A percentile compares a stretch with the other conserved stretches of the same genome.
These are phyloP conservation scores for Priceomyces castillae DNA, from an alignment of 805 yeast genomes.

Conservation along the genomic window DNA sequence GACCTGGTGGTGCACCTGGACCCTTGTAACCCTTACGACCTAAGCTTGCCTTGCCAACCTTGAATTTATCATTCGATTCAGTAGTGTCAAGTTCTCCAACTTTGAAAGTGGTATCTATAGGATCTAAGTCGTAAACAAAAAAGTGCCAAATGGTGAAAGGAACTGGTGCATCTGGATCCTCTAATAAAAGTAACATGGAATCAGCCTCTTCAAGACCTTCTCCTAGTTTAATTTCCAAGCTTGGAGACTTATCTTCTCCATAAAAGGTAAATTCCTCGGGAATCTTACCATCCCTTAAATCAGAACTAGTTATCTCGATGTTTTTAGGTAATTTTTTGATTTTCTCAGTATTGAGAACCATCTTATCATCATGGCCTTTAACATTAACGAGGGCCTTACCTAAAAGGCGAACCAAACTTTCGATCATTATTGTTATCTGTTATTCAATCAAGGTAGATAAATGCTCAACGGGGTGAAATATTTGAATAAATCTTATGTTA, in stretches of 20 bases:
- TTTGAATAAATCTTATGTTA: no score
- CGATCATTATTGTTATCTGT: no score
- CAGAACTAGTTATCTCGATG: conserved; percentile 9
- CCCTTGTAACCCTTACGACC: conserved; percentile 11
- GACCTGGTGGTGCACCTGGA: conserved; percentile 13
- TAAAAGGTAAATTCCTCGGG: conserved; percentile 10
- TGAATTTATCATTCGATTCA: conserved; percentile 3
- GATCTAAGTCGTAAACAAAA: conserved; percentile 11
- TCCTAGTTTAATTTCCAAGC: conserved; percentile 5
- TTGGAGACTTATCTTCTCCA: conserved; percentile 11
- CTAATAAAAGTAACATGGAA: conserved; percentile 12
- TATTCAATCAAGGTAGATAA: no score
- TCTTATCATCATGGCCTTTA: conserved; percentile 9
- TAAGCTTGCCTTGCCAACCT: conserved; percentile 7
- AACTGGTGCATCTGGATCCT: conserved; percentile 15
- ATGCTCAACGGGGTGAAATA: no score
- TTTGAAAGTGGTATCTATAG: conserved; percentile 1
- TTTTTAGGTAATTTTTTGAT: conserved; percentile 3
- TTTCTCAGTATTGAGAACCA: conserved; percentile 4
- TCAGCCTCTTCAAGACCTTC: neutral
- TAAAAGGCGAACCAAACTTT: neutral
- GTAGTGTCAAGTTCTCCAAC: conserved; percentile 6
- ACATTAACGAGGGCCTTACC: conserved; percentile 9
- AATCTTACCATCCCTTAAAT: conserved; percentile 11
- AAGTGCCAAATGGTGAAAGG: conserved; percentile 11